Evolutionary conservation across 805 yeast species (phyloP), one percentile per base, ranked within the genome.

Genomic region (Komagataella kurtzmanii): DNA sequence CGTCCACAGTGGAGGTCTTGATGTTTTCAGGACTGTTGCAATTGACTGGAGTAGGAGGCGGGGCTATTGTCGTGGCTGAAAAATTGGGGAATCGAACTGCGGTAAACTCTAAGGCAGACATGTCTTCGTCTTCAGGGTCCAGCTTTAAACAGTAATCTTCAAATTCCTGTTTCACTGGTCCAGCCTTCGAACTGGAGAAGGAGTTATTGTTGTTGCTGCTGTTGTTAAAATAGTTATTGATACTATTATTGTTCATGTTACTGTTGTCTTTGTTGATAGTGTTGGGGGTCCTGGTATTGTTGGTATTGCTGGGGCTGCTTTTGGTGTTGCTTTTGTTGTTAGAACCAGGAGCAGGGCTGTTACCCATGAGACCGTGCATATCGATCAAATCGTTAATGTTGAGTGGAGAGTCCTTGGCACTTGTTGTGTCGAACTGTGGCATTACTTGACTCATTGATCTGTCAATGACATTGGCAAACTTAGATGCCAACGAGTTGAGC

Each of bases 381-480:
- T 59, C 55, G 44, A 53, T 51, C 40, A 59, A 54, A 44, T 56
- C 59, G 7, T 30, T 30, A 30, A 30, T 30, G 40, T 30, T 30
- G 14, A 30, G 14, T 30, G 40, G 40, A 8, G 40, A 30, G 40
- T 30, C 40, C 14, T 30, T 30, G 40, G 40, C 6, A n/a, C 14
- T 30, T 30, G 40, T 10, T 30, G 40, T 30, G 40, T 30, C 14
- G 14, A 10, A 2, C 14, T 30, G 40, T 30, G 40, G 40, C 40
- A 30, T 30, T 30, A 30, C 40, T 30, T 30, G 40, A 14, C 40
- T 14, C 40, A 30, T 30, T 8, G 40, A 30, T 30, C 40, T 69
- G 52, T 75, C 75, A 51, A 76, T 75, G 52, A 75, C 69, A 23
- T 68, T 65, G 49, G 71, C 65, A 55, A 76, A 70, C 54, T 72